These are phyloP conservation scores for Lecanicillium sp. DNA, from an alignment of 2,329 filamentous ascomycete species.

Conservation along the genomic window DNA sequence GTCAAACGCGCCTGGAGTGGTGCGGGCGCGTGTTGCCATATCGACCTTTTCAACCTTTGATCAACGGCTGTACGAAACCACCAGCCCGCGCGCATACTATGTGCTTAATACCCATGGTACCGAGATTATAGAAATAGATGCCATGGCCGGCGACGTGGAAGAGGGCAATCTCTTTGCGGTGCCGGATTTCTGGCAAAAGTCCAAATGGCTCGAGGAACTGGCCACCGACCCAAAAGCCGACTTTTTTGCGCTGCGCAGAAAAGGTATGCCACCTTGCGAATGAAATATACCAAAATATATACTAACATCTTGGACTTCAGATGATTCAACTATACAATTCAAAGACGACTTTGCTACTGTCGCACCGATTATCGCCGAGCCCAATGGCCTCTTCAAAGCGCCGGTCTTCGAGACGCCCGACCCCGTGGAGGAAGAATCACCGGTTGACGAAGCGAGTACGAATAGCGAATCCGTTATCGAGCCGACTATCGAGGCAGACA, in stretches of 20 bases:
- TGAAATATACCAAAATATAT: neutral
- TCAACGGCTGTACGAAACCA: too few species aligned
- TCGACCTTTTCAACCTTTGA: neutral
- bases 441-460: constrained; percentile 13
- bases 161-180: constrained; percentile 56
- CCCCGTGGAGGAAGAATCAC: constrained; percentile 1
- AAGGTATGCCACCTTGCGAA: constrained; percentile 20
- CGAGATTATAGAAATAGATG: constrained; percentile 9
- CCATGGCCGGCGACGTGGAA: constrained; percentile 34
- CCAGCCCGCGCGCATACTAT: neutral
- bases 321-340: neutral
- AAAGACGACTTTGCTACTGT: neutral
- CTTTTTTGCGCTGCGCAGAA: constrained; percentile 40
- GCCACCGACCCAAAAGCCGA: constrained; percentile 18
- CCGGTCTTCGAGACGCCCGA: constrained; percentile 18
- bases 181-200: constrained; percentile 53
- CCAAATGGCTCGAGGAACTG: constrained; percentile 39
- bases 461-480: constrained; percentile 18
- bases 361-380: constrained; percentile 4
- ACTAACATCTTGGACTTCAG: neutral
- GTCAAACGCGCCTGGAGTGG: neutral
- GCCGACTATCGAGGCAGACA: constrained; percentile 23
- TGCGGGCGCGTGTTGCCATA: neutral
- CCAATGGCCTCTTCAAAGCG: constrained; percentile 38
- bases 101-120: neutral